Evolutionary conservation across 225 moss, liverwort and hornwort species (phyloP).

Genomic region (Thuidium tamariscinum): DNA sequence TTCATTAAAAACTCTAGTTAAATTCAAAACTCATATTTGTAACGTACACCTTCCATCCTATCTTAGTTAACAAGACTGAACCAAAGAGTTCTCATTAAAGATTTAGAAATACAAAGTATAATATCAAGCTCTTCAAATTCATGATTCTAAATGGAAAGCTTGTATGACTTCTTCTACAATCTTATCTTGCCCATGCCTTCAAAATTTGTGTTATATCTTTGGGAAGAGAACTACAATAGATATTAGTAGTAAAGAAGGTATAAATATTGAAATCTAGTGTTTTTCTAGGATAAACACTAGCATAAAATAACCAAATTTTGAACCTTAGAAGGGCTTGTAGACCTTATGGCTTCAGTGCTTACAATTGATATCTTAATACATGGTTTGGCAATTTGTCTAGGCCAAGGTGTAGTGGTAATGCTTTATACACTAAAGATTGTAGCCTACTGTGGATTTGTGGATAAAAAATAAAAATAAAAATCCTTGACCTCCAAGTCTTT

Average conservation of each 20-base stretch:
- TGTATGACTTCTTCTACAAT: background rate
- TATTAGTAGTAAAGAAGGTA: too few species aligned
- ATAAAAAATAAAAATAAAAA: background rate
- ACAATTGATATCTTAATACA: background rate
- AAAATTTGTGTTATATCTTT: background rate
- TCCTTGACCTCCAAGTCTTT: slow-evolving; percentile 10
- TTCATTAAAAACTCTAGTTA: background rate
- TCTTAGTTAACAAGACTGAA: rapidly evolving
- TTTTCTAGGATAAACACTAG: background rate
- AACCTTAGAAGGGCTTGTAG: too few species aligned
- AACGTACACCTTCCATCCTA: too few species aligned
- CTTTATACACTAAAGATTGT: rapidly evolving
- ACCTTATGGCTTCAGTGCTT: background rate
- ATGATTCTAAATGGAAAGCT: background rate
- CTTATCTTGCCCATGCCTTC: rapidly evolving
- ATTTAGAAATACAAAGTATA: rapidly evolving
- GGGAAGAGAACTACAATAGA: background rate
- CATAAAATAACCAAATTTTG: rapidly evolving
- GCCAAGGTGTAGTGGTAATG: rapidly evolving
- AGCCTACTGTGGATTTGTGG: too few species aligned
- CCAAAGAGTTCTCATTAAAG: rapidly evolving
- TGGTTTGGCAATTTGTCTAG: too few species aligned
- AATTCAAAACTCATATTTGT: rapidly evolving
- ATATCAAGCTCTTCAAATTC: rapidly evolving
- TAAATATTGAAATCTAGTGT: background rate